Evolutionary conservation across 2,329 filamentous ascomycete genomes (phyloP), one percentile per base, ranked within the genome.

Genomic region (Didymella lethalis): DNA sequence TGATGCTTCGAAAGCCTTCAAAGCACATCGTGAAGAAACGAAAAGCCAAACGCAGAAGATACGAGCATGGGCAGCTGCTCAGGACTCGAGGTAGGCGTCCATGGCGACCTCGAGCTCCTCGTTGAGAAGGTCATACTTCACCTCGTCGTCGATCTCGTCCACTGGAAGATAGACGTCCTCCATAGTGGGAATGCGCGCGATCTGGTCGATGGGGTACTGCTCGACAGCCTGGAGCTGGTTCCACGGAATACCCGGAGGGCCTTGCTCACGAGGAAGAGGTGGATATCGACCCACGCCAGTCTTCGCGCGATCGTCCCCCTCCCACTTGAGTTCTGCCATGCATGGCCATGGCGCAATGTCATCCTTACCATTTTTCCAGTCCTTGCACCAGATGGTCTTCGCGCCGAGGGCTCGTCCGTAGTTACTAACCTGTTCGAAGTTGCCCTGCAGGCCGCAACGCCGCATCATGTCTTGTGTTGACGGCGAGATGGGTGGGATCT

Each of bases 301-400:
- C 41, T 79, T 76, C 14, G 80, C 78, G 11, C 81, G 77, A 31
- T 80, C 80, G 40, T 81, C 77, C 0, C 81, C 81, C 61, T 83
- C 80, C 75, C 80, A 82, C 61, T 80, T 80, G 69, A 78, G 69
- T 69, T 83, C 80, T 11, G 74, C 66, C 5, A 65, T 43, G 11
- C 67, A 66, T 0, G 80, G 81, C 78, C 78, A 83, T 1, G 74
- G 72, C 0, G 79, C 74, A 31, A 79, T 64, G 49, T 75, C 70
- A 2, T 75, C 68, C 44, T 76, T 76, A 14, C 69, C 69, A 29
- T 70, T 68, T 38, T 59, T 20, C 71, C 74, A 76, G 45, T 75
- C 61, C 0, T 38, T 20, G 55, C 76, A 78, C 76, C 76, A 82
- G 55, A 81, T 75, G 0, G 80, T 81, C 20, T 70, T 67, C 43